Conservation (phyloP, 169 alveolate species). For the Babesia caballi region DNA sequence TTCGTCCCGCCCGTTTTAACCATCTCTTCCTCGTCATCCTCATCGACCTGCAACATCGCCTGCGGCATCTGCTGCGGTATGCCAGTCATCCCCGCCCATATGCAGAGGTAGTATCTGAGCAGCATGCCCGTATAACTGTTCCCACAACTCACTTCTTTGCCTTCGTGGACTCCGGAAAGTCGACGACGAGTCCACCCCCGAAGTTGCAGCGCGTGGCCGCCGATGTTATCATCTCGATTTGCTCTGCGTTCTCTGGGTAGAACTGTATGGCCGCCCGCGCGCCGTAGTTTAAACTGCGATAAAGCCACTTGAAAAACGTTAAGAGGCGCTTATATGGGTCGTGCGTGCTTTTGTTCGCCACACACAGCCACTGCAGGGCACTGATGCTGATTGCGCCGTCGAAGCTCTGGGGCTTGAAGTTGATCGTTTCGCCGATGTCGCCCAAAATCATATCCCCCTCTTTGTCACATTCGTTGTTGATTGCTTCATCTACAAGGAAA, state of each 20-base stretch:
- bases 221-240: conserved; percentile 90
- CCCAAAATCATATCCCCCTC: conserved; percentile 84
- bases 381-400: conserved; percentile 83
- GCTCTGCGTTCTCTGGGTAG: conserved; percentile 93
- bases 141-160: conserved; percentile 86
- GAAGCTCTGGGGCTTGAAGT: conserved; percentile 53
- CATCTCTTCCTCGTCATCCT: conserved; percentile 32
- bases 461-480: conserved; percentile 26
- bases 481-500: conserved; percentile 44
- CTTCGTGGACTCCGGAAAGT: conserved; percentile 93
- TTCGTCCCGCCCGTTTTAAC: neutral
- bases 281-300: conserved; percentile 39
- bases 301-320: conserved; percentile 83
- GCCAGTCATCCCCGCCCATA: conserved; percentile 87
- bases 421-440: conserved; percentile 79
- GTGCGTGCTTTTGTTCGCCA: conserved; percentile 87
- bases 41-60: conserved; percentile 36
- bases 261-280: conserved; percentile 86
- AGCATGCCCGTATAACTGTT: neutral
- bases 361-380: conserved; percentile 94
- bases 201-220: conserved; percentile 92
- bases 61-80: conserved; percentile 66
- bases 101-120: conserved; percentile 82
- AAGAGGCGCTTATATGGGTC: conserved; percentile 88
- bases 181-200: conserved; percentile 94